A percentile compares a stretch with the other conserved stretches of the same genome.
Evolutionary conservation across 1,139 yeast species (phyloP).

Genomic region (Scheffersomyces illinoinensis): DNA sequence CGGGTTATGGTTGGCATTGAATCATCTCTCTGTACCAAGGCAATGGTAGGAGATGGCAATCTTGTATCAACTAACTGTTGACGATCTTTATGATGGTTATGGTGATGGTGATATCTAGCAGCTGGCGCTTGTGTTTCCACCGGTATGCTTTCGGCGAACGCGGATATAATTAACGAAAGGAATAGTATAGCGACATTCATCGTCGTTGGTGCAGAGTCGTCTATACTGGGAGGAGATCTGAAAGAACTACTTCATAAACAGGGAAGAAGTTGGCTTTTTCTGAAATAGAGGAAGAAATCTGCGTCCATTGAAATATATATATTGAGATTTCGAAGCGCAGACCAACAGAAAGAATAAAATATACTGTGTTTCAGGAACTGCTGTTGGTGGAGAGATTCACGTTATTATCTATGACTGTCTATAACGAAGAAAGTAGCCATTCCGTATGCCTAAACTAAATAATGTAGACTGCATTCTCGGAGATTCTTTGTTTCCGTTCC

Average conservation of each 20-base stretch:
- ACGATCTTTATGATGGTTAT: conserved; percentile 1
- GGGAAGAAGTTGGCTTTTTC: neutral
- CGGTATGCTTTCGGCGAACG: neutral
- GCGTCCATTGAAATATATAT: neutral
- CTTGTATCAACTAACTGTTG: conserved; percentile 1
- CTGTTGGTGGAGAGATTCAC: neutral
- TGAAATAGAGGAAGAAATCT: neutral
- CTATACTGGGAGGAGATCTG: neutral
- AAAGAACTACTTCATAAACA: neutral
- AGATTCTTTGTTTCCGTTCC: neutral
- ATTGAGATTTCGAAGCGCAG: neutral
- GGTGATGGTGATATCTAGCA: conserved; percentile 1
- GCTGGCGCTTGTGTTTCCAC: neutral
- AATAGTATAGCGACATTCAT: neutral
- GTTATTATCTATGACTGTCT: neutral
- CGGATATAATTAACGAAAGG: neutral
- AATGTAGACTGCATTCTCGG: neutral
- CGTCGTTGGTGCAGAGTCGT: neutral
- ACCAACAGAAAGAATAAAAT: neutral
- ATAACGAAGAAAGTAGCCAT: neutral
- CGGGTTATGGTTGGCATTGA: neutral
- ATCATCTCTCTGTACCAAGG: neutral
- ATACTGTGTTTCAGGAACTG: neutral
- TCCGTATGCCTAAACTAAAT: neutral
- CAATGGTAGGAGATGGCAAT: neutral